Conservation (phyloP, 495 filamentous ascomycete genomes). For the Penicillium antarcticum region DNA sequence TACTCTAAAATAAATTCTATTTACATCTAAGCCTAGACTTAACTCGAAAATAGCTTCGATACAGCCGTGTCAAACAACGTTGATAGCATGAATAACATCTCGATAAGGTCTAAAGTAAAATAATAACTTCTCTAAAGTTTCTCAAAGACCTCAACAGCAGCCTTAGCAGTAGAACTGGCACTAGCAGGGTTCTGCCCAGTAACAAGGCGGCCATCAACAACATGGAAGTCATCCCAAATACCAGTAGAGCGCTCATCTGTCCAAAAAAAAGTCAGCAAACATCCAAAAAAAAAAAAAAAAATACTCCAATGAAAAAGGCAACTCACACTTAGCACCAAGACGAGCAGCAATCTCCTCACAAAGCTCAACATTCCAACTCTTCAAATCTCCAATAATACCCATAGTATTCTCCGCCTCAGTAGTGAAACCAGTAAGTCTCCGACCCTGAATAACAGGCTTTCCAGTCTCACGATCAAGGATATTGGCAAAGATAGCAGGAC, state of each 20-base stretch:
- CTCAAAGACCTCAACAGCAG: constrained; percentile 42
- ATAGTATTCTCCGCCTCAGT: constrained; percentile 39
- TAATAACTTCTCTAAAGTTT: constrained; percentile 20
- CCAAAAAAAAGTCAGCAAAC: constrained; percentile 2
- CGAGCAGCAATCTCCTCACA: constrained; percentile 33
- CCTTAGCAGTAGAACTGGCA: constrained; percentile 46
- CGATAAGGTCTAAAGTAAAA: not conserved
- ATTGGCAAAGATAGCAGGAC: constrained; percentile 41
- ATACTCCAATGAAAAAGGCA: not conserved
- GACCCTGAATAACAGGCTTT: constrained; percentile 40
- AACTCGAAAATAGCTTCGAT: no score
- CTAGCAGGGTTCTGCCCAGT: constrained; percentile 71
- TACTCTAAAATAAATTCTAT: no score
- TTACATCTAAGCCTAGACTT: no score
- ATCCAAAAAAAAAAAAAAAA: not conserved
- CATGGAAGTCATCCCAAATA: constrained; percentile 46
- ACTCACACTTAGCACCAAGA: constrained; percentile 39
- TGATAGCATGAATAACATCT: not conserved
- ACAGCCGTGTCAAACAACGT: not conserved
- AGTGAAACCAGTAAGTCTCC: constrained; percentile 43
- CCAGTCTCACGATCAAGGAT: constrained; percentile 33
- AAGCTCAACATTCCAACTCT: constrained; percentile 31
- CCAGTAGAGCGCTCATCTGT: constrained; percentile 35
- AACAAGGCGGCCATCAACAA: constrained; percentile 56
- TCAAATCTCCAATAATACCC: constrained; percentile 31